Percentiles rank a stretch among this genome's conserved stretches.
These are phyloP conservation scores for Sugiyamaella floridensis DNA, from an alignment of 805 yeast species.

Conservation along the genomic window DNA sequence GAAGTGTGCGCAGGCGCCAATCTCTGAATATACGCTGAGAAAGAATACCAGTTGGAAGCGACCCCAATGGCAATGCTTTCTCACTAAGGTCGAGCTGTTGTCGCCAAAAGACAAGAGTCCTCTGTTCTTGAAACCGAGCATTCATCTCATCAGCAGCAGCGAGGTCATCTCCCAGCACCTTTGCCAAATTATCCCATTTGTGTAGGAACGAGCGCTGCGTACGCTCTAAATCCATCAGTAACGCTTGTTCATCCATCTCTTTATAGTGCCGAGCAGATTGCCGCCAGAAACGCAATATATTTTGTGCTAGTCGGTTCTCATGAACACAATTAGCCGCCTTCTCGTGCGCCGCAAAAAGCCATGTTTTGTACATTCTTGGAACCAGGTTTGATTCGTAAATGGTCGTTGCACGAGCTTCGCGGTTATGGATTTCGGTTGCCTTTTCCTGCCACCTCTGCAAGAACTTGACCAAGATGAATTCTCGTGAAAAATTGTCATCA, in stretches of 20 bases:
- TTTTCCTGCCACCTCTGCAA: constrained; percentile 1
- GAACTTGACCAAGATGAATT: background rate
- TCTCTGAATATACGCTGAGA: background rate
- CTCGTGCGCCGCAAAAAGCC: background rate
- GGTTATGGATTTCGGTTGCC: background rate
- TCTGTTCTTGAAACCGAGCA: background rate
- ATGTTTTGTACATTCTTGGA: background rate
- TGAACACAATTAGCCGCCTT: background rate
- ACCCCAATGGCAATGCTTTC: background rate
- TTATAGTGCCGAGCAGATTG: background rate
- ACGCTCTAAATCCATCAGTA: background rate
- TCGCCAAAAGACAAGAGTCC: background rate
- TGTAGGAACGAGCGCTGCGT: background rate
- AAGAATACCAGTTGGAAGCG: background rate
- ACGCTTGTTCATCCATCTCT: background rate
- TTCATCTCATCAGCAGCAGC: background rate
- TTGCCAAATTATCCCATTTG: background rate
- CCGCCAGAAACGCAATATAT: background rate
- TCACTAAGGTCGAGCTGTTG: background rate
- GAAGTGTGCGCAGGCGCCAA: background rate
- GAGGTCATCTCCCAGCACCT: background rate
- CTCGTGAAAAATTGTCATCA: background rate
- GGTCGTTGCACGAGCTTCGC: background rate
- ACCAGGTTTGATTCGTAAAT: background rate
- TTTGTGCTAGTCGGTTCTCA: background rate